Base-by-base conservation (phyloP, 2,329 filamentous ascomycete species). In the Microsporum ferrugineum region DNA sequence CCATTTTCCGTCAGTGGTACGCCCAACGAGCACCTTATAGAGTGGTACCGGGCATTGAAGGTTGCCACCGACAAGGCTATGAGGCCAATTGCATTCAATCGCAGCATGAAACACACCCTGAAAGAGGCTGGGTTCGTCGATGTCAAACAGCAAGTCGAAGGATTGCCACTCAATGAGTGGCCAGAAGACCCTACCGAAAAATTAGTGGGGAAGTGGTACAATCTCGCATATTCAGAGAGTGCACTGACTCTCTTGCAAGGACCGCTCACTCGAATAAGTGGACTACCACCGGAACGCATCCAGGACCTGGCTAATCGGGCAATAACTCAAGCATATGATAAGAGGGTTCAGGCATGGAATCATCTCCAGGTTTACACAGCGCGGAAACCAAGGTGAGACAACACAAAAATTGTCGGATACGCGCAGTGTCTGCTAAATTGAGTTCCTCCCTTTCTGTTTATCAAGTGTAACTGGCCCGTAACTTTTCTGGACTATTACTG, bases 121-220 rank as follows among this genome's bases (percentile, higher is more conserved):
- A 79, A 84, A 65, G 76, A 80, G 3, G 82, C 85, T 57, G 92
- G 92, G 12, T 96, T 95, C 71, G 84, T 85, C 41, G 87, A 96
- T 63, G 84, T 96, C 66, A 81, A 82, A 64, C 86, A 92, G 71
- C 79, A 83, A 63, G 79, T 84, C 58, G 84, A 88, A 63, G 80
- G 80, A 62, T 77, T 92, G 39, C 88, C 89, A 34, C 79, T 89
- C 69, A 92, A 87, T 69, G 84, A 85, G 29, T 92, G 88, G 87
- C 82, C 84, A 62, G 72, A 77, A 31, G 84, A 89, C 66, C 77
- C 80, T 31, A 79, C 84, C 64, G 80, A 85, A 66, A 85, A 84
- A 64, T 82, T 87, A 51, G 80, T 91, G 59, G 89, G 88, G 34
- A 80, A 85, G 62, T 95, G 89, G 88, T 95, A 95, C 75, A 91